Base-by-base conservation (phyloP, 2,329 filamentous ascomycete species). In the Monosporascus sp. region DNA sequence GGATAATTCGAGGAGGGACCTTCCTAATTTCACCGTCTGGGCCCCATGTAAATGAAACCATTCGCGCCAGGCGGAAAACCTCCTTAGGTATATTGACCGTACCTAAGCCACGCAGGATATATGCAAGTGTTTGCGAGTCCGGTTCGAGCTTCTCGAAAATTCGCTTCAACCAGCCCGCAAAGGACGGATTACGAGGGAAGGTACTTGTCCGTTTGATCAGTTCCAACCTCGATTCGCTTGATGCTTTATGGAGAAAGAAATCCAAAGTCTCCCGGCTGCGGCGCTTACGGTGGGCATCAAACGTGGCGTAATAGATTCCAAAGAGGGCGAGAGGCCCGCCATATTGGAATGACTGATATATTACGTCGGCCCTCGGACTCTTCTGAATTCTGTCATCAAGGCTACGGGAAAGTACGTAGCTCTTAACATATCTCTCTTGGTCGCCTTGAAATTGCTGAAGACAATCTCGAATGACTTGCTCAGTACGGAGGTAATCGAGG, bases 221-320 rank as follows among this genome's bases (percentile, higher is more conserved):
- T 24, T 52, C 40, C 15, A 52, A 22, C 37, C 45, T 47, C n/a
- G 47, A 50, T 26, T 55, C 50, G 18, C 48, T n/a, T 8, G 53
- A 50, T 5, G 48, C 35, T n/a, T 40, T 49, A 17, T 48, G 15
- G n/a, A 53, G 43, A 17, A 56, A 47, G 24, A 38, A 50, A n/a
- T 55, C 51, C 45, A 56, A 46, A 17, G 35, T 49, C 37, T 53
- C 51, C 28, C 54, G 54, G 48, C 28, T 53, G 20, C 22, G 38
- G 8, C 26, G 26, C 41, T 56, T 53, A 28, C 54, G 51, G 38
- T 53, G 43, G 17, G 48, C 54, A 24, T 53, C 45, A 20, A 52
- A 31, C 7, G 54, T 56, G 37, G 54, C 48, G 37, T 56, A 53
- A 41, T 51, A 53, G 37, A 53, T 46, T n/a, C 48, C 48, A 7